A percentile compares a stretch with the other conserved stretches of the same genome.
phyloP scores from a whole-genome alignment of 2,329 filamentous ascomycete genomes.

The Scytalidium sp. region DNA sequence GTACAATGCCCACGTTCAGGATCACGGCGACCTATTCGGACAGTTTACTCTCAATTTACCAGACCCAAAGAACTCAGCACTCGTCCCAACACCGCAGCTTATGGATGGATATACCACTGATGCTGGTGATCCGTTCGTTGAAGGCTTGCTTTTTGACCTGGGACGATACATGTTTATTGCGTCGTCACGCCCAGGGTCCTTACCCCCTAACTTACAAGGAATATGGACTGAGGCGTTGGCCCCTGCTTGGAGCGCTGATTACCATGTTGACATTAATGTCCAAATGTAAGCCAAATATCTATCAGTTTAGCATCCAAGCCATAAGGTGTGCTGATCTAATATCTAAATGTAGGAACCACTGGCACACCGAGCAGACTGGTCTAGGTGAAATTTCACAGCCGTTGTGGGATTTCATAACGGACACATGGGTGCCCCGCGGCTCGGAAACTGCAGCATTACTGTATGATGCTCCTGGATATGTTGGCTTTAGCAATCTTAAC shows the following conservation, averaged over 20 bases:
- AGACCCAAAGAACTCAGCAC: conserved; percentile 37
- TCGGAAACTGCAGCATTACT: conserved; percentile 46
- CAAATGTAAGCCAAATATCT: conserved; percentile 46
- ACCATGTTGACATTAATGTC: conserved; percentile 55
- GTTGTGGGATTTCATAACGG: conserved; percentile 48
- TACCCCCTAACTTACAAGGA: conserved; percentile 55
- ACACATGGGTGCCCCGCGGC: conserved; percentile 50
- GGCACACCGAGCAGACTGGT: conserved; percentile 49
- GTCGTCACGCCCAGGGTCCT: conserved; percentile 44
- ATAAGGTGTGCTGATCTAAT: neutral
- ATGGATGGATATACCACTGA: conserved; percentile 28
- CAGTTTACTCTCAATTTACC: conserved; percentile 40
- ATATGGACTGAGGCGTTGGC: conserved; percentile 46
- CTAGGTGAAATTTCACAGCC: conserved; percentile 40
- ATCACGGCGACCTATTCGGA: conserved; percentile 35
- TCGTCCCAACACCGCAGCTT: conserved; percentile 32
- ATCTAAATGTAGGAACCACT: conserved; percentile 41
- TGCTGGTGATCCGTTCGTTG: conserved; percentile 45
- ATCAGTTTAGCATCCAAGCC: neutral
- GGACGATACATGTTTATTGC: conserved; percentile 50
- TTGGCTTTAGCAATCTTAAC: conserved; percentile 53
- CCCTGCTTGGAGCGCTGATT: conserved; percentile 49
- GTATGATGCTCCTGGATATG: conserved; percentile 50
- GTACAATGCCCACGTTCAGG: conserved; percentile 30
- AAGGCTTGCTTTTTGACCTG: conserved; percentile 49